phyloP scores from a whole-genome alignment of 371 early-diverging fungal species.

The Mucor velutinosus region DNA sequence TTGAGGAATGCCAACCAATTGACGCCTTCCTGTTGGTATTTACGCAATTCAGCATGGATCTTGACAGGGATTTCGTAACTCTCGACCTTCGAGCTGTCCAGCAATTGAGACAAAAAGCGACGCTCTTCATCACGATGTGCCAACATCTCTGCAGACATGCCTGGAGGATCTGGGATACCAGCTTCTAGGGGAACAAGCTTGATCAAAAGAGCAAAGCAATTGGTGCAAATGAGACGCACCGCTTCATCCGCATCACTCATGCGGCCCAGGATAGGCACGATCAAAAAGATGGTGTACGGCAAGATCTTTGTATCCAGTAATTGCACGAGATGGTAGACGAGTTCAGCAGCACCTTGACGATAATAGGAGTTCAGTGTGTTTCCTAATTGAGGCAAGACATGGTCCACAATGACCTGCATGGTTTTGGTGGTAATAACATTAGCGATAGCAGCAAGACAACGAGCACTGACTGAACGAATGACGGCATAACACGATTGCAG shows the following conservation, averaged over 20 bases:
- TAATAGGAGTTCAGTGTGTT: conserved; percentile 68
- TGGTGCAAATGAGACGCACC: conserved; percentile 86
- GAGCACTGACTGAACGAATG: conserved; percentile 81
- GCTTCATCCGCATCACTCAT: conserved; percentile 95
- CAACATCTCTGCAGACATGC: conserved; percentile 78
- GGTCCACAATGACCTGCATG: conserved; percentile 80
- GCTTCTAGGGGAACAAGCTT: conserved; percentile 92
- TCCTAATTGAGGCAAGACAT: conserved; percentile 78
- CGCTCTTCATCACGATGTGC: conserved; percentile 85
- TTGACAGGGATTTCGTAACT: conserved; percentile 85
- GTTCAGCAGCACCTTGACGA: conserved; percentile 91
- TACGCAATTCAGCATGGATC: conserved; percentile 90
- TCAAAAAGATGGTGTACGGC: conserved; percentile 94
- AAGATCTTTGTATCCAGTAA: conserved; percentile 75
- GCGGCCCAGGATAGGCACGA: conserved; percentile 96
- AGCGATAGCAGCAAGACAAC: conserved; percentile 76
- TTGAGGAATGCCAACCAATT: conserved; percentile 98
- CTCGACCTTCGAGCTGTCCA: conserved; percentile 88
- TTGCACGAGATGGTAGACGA: conserved; percentile 67
- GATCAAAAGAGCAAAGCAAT: conserved; percentile 93
- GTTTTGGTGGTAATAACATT: conserved; percentile 67
- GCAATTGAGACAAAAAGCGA: conserved; percentile 87
- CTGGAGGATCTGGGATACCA: conserved; percentile 90
- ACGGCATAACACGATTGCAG: conserved; percentile 75
- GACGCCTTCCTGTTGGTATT: conserved; percentile 97